Base-by-base conservation (phyloP, 176 grass and related monocot genomes). In the Carex scoparia region DNA sequence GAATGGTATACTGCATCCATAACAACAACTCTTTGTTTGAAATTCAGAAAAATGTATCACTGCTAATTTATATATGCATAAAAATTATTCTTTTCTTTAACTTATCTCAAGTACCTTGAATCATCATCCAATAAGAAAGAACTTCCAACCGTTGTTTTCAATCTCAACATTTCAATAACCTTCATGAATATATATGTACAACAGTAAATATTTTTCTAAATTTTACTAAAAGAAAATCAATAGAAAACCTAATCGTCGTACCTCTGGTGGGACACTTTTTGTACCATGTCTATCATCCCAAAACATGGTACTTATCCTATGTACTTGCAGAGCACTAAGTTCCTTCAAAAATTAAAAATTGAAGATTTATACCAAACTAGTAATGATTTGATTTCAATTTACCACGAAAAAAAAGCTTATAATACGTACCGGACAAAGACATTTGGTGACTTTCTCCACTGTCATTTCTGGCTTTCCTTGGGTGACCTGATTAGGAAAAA, bases 261-360 rank as follows among this genome's bases (percentile, higher is more conserved):
- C 93, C 84, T 95, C 93, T 81, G 91, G 89, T 27, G 93, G 91
- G 90, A 95, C 93, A 70, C 86, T 94, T 84, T 92, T 93, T 48
- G 89, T 92, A 15, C 91, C 90, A 89, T 92, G 92, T 85, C 89
- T 99, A 76, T 99, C 96, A 89, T 99, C 93, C 96, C 96, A 99
- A 83, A 95, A 99, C 96, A 99, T 94, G 80, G 96, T 95, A 88
- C 91, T 95, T 80, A 99, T 94, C 84, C 96, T 88, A 87, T 99
- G 94, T 81, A 99, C 59, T 85, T 99, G 96, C 49, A 92, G 91
- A 89, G 94, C 88, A 87, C 90, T 95, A 81, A 99, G 91, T 74
- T 95, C 93, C 96, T 99, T 87, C 7, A 63, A 67, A 11, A 65
- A 53, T 90, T 13, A 63, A 56, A 18, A 89, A 61, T 38, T 64